phyloP scores from a whole-genome alignment of 331 rosid species.

The Quercus phellos region DNA sequence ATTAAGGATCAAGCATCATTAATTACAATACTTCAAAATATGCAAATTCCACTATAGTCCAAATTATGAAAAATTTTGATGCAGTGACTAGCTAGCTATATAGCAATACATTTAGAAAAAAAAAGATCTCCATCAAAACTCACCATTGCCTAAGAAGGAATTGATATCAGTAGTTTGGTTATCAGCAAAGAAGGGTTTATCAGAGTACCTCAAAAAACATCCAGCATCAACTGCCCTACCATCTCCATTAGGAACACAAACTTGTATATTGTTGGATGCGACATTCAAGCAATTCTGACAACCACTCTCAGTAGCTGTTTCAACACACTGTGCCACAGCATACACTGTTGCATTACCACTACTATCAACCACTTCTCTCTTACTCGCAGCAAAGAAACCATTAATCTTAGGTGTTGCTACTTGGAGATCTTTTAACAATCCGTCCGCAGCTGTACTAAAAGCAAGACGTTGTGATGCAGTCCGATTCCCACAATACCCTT shows the following conservation, averaged over 20 bases:
- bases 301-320: slow-evolving; percentile 35
- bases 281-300: slow-evolving; percentile 50
- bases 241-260: slow-evolving; percentile 43
- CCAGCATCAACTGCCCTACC: slow-evolving; percentile 63
- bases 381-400: slow-evolving; percentile 53
- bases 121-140: not conserved
- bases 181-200: slow-evolving; percentile 50
- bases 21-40: not conserved
- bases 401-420: slow-evolving; percentile 44
- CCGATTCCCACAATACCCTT: slow-evolving; percentile 44
- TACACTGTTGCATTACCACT: slow-evolving; percentile 31
- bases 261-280: slow-evolving; percentile 34
- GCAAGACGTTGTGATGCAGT: slow-evolving; percentile 19
- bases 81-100: not conserved
- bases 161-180: slow-evolving; percentile 42
- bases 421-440: slow-evolving; percentile 35
- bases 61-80: not conserved
- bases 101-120: not conserved
- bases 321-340: slow-evolving; percentile 65
- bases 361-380: slow-evolving; percentile 16
- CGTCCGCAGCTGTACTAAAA: slow-evolving; percentile 24
- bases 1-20: not conserved
- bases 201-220: slow-evolving; percentile 63
- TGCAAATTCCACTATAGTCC: not conserved
- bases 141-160: slow-evolving; percentile 46